Conservation (phyloP, 257 asterid genomes). For the Mitragyna speciosa region DNA sequence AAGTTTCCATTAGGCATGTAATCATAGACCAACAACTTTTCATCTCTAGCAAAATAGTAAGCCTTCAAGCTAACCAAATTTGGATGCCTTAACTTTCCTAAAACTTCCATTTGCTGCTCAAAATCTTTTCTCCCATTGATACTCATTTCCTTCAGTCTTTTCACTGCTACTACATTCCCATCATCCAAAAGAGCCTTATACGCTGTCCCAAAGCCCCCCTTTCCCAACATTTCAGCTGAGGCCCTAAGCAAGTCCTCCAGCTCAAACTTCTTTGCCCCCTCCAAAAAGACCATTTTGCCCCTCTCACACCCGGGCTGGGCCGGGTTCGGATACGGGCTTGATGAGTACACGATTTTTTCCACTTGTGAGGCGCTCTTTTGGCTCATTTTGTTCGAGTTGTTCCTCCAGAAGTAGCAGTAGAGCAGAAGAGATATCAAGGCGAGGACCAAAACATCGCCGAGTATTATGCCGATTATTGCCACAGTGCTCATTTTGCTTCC, state of each 20-base stretch:
- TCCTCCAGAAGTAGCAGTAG: constrained; percentile 65
- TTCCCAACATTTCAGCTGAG: constrained; percentile 92
- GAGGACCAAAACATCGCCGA: constrained; percentile 63
- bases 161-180: constrained; percentile 81
- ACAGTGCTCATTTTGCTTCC: constrained; percentile 46
- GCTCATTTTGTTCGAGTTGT: constrained; percentile 24
- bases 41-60: constrained; percentile 79
- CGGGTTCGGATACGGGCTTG: constrained; percentile 67
- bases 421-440: constrained; percentile 51
- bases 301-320: constrained; percentile 46
- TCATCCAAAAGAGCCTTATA: constrained; percentile 85
- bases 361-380: constrained; percentile 31
- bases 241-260: constrained; percentile 87
- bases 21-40: constrained; percentile 72
- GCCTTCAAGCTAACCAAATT: constrained; percentile 80
- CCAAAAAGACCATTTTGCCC: constrained; percentile 76
- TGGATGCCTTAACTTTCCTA: constrained; percentile 72
- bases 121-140: constrained; percentile 66
- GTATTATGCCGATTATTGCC: constrained; percentile 59
- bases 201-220: constrained; percentile 86
- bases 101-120: constrained; percentile 84
- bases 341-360: constrained; percentile 65
- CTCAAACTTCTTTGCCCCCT: constrained; percentile 76
- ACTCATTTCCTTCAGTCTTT: constrained; percentile 68
- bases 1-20: constrained; percentile 82